Conservation (phyloP, 78 protist species). For the Andalucia godoyi region DNA sequence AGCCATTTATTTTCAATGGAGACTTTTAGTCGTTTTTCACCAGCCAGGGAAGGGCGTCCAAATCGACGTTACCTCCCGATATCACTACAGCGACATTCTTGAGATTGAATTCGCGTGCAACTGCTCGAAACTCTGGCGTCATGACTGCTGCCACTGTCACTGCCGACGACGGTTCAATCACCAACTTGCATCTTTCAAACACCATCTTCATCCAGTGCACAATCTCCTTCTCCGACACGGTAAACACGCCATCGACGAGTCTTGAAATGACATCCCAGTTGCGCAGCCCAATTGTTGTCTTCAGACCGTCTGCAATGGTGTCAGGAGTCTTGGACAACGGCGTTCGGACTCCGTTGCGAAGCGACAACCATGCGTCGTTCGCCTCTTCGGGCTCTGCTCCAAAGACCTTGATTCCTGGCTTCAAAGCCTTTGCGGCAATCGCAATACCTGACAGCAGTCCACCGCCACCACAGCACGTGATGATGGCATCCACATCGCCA, state of each 20-base stretch:
- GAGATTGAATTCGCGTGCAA: background rate
- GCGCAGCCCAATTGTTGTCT: background rate
- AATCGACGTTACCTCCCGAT: constrained; percentile 51
- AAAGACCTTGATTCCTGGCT: constrained; percentile 32
- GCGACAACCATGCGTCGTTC: constrained; percentile 40
- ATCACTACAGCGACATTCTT: constrained; percentile 29
- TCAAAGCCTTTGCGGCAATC: constrained; percentile 17
- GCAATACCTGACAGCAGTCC: constrained; percentile 47
- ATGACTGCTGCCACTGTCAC: constrained; percentile 42
- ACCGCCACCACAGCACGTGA: constrained; percentile 75
- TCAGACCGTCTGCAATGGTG: constrained; percentile 64
- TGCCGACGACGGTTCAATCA: constrained; percentile 66
- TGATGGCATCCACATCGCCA: constrained; percentile 40
- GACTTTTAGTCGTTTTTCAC: too few species aligned
- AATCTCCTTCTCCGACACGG: constrained; percentile 53
- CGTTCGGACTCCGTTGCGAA: background rate
- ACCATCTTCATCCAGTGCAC: constrained; percentile 54
- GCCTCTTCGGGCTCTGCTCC: constrained; percentile 72
- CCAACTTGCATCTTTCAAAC: constrained; percentile 66
- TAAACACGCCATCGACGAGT: constrained; percentile 5
- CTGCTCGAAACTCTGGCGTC: background rate
- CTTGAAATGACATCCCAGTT: background rate
- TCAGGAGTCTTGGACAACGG: constrained; percentile 16
- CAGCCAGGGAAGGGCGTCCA: background rate
- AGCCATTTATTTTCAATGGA: too few species aligned